Base-by-base conservation (phyloP, 2,329 filamentous ascomycete species). In the Sordariomycetes sp. region DNA sequence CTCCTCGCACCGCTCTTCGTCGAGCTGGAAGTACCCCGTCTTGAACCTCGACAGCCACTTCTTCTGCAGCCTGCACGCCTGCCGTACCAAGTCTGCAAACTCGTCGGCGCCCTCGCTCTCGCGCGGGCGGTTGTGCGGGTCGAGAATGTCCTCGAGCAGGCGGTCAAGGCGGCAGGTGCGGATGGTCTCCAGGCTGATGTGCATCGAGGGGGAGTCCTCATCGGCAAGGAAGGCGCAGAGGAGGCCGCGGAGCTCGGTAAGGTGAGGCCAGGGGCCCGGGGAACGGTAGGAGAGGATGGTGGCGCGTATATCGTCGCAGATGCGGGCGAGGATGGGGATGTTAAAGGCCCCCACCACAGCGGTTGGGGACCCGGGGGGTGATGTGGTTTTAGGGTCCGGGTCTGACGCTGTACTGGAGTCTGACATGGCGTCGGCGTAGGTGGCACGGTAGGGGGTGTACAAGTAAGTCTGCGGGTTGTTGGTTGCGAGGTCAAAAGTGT, bases 41-140 rank as follows among this genome's bases (percentile, higher is more conserved):
- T 68, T 66, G 61, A 77, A 78, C 4, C 76, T 68, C 8, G 64
- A 62, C 53, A 70, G 64, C 77, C 76, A 79, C 42, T 64, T 60
- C n/a, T 67, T 66, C 59, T 73, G 69, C 53, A 79, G 62, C 42
- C 62, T 65, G 58, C 72, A 69, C 13, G 70, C 74, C 39, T 70
- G 64, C 7, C 65, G 61, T 22, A 68, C 62, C 58, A 74, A 68
- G 25, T 67, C 64, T 20, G 66, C 64, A 58, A 70, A 68, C 56
- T 66, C 64, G 4, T 53, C 32, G 24, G 36, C 20, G 4, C 62
- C 63, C 12, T 66, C 62, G 15, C 65, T 60, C 8, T 65, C 65
- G 1, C 57, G 57, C 13, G 64, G 64, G 10, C 64, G 62, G 50
- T 67, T 67, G 8, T 63, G 63, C 0, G 65, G 64, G 42, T 68